These are phyloP conservation scores for Taiwanofungus camphoratus DNA, from an alignment of 1,284 basidiomycete genomes.

Conservation along the genomic window DNA sequence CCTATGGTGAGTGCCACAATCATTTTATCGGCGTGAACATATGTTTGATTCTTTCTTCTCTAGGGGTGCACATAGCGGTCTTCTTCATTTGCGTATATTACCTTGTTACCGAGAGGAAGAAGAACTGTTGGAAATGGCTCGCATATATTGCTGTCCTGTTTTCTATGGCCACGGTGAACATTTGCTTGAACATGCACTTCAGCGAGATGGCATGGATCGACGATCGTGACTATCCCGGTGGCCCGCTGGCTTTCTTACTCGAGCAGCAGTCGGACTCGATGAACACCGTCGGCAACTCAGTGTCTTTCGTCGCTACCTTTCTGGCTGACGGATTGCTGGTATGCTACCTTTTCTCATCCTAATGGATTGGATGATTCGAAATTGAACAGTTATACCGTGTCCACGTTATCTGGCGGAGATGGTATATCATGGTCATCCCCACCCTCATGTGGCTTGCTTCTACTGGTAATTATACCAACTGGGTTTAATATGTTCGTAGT, in stretches of 20 bases:
- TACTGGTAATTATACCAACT: no score
- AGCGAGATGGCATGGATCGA: conserved; percentile 1
- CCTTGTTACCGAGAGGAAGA: background rate
- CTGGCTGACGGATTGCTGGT: background rate
- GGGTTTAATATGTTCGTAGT: no score
- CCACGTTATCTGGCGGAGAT: background rate
- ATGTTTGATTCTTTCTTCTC: background rate
- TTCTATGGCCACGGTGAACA: conserved; percentile 1
- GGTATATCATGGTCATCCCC: no score
- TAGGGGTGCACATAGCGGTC: background rate
- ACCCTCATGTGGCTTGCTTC: no score
- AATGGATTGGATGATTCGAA: background rate
- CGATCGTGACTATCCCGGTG: background rate
- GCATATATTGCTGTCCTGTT: background rate
- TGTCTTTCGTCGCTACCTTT: background rate
- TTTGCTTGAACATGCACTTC: background rate
- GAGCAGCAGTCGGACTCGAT: background rate
- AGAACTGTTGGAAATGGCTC: background rate
- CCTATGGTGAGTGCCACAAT: conserved; percentile 2
- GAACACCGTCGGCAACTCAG: background rate
- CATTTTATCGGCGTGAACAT: background rate
- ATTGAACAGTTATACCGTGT: background rate
- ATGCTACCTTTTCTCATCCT: background rate
- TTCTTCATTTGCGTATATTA: background rate
- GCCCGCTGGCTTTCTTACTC: background rate